These are phyloP conservation scores for Leccinum griseonigrum DNA, from an alignment of 1,284 basidiomycete species.

Conservation along the genomic window DNA sequence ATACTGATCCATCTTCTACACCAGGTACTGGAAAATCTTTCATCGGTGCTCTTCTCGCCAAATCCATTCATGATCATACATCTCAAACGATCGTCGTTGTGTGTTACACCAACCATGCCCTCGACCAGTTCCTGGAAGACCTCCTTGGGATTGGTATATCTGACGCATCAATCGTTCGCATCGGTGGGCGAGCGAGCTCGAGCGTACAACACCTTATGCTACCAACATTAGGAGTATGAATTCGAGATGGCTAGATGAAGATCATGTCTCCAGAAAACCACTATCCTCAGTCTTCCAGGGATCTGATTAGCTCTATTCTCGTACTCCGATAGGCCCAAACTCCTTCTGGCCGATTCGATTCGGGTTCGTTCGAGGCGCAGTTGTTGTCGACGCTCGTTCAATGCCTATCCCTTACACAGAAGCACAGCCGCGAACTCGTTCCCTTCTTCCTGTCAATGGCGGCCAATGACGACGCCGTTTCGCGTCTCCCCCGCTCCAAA, in stretches of 20 bases:
- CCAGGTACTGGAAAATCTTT: conserved; percentile 70
- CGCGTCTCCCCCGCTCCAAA: conserved; percentile 50
- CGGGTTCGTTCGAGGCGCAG: conserved; percentile 75
- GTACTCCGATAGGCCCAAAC: conserved; percentile 50
- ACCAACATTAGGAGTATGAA: conserved; percentile 48
- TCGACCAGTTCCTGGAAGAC: conserved; percentile 63
- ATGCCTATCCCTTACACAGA: conserved; percentile 72
- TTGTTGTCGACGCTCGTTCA: conserved; percentile 69
- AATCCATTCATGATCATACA: conserved; percentile 49
- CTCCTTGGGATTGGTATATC: conserved; percentile 58
- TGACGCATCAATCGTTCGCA: conserved; percentile 43
- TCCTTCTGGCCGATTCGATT: conserved; percentile 69
- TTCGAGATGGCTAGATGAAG: conserved; percentile 43
- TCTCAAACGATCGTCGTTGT: conserved; percentile 54
- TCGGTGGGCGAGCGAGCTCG: conserved; percentile 53
- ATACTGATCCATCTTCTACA: conserved; percentile 1
- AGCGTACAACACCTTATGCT: conserved; percentile 45
- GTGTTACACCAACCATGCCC: conserved; percentile 68
- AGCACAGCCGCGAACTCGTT: conserved; percentile 81
- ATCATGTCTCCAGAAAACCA: conserved; percentile 22
- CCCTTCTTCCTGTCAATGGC: conserved; percentile 69
- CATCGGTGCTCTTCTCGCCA: conserved; percentile 61
- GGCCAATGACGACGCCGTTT: conserved; percentile 37
- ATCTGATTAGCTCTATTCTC: not conserved
- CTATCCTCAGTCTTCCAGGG: conserved; percentile 11